A percentile compares a stretch with the other conserved stretches of the same genome.
phyloP scores from a whole-genome alignment of 345 rosid genomes.

The Anastatica hierochuntica region DNA sequence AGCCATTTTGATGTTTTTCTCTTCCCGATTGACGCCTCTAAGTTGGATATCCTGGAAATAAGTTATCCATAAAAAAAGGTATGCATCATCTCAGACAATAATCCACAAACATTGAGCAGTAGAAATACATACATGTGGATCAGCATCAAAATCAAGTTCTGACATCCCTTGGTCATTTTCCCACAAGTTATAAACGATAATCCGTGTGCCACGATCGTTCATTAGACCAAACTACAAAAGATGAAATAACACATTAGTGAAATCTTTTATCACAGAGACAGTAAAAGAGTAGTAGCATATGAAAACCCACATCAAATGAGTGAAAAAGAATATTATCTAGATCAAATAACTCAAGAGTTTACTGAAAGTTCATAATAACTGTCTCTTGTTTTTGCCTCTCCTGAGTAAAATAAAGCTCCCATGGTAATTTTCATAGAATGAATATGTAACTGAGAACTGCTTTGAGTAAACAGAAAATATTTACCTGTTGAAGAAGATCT shows the following conservation, averaged over 20 bases:
- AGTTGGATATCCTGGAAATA: conserved; percentile 85
- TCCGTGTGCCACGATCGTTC: conserved; percentile 70
- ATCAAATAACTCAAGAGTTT: too few relatives aligned
- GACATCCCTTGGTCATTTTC: conserved; percentile 76
- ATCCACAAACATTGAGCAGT: conserved; percentile 2
- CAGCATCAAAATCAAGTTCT: conserved; percentile 84
- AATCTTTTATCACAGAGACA: not conserved
- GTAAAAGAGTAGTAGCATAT: not conserved
- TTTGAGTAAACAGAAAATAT: not conserved
- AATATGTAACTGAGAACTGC: conserved; percentile 1
- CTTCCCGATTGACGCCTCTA: conserved; percentile 91
- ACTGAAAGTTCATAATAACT: too few relatives aligned
- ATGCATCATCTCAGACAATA: not conserved
- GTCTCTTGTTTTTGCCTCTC: not conserved
- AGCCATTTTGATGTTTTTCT: conserved; percentile 80
- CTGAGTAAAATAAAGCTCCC: too few relatives aligned
- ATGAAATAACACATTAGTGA: conserved; percentile 6
- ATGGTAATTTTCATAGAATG: not conserved
- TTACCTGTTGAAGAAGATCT: conserved; percentile 80
- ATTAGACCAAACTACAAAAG: conserved; percentile 54
- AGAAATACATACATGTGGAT: conserved; percentile 43
- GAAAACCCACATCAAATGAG: not conserved
- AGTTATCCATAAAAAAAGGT: not conserved
- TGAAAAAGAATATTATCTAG: not conserved
- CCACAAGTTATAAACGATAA: conserved; percentile 91